Evolutionary conservation across 2,329 filamentous ascomycete species (phyloP).

Genomic region (Fusarium nygamai): DNA sequence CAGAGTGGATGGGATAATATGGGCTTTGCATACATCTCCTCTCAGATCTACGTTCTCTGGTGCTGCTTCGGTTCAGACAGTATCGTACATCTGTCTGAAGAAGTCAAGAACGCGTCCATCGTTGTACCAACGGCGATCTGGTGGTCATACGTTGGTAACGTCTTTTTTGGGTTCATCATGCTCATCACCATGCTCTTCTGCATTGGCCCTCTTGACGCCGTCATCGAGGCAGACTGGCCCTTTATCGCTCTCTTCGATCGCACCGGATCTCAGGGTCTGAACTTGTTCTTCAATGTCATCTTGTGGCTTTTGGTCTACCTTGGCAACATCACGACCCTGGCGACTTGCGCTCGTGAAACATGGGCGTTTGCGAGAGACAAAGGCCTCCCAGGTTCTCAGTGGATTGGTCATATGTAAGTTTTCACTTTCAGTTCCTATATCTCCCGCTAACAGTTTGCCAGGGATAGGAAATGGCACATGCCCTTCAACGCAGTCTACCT

Average conservation of each 20-base stretch:
- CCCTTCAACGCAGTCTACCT: slow-evolving; percentile 25
- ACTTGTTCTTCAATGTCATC: slow-evolving; percentile 22
- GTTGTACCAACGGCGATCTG: slow-evolving; percentile 8
- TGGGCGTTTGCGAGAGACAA: slow-evolving; percentile 20
- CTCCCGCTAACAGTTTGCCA: neutral
- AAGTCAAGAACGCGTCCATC: slow-evolving; percentile 20
- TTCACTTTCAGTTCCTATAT: accelerated
- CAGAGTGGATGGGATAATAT: slow-evolving; percentile 26
- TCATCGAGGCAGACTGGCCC: slow-evolving; percentile 20
- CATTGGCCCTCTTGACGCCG: slow-evolving; percentile 8
- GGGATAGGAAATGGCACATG: slow-evolving; percentile 31
- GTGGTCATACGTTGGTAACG: slow-evolving; percentile 21
- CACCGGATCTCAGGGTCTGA: slow-evolving; percentile 4
- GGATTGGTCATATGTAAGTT: slow-evolving; percentile 20
- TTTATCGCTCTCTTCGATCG: slow-evolving; percentile 16
- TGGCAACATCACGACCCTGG: slow-evolving; percentile 18
- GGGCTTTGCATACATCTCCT: slow-evolving; percentile 25
- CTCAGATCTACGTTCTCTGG: slow-evolving; percentile 24
- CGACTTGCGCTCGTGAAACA: slow-evolving; percentile 25
- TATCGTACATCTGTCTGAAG: slow-evolving; percentile 15
- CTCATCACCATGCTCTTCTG: slow-evolving; percentile 30
- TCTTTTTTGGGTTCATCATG: slow-evolving; percentile 24
- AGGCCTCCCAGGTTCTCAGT: slow-evolving; percentile 16
- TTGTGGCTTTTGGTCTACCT: slow-evolving; percentile 24
- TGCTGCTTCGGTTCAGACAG: slow-evolving; percentile 28